Conservation (phyloP, 148 eudicot genomes). For the Vaccinium corymbosum region DNA sequence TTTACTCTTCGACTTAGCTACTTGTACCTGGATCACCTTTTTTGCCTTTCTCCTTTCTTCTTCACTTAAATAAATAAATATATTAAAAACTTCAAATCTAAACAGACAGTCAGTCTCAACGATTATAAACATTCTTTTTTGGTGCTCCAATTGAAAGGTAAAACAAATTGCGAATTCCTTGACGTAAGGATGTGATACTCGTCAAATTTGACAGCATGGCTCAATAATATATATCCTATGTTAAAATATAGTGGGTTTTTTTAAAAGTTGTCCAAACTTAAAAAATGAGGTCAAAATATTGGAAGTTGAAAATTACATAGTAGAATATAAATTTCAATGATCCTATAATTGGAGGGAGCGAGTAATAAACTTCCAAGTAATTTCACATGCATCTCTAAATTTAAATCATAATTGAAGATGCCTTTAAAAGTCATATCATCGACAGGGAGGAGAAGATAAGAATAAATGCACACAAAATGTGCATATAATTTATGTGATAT, state of each 20-base stretch:
- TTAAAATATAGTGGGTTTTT: no score
- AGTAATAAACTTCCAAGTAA: neutral
- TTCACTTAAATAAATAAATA: neutral
- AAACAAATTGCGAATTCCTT: neutral
- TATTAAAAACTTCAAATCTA: neutral
- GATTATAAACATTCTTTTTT: neutral
- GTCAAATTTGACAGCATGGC: neutral
- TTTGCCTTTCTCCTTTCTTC: neutral
- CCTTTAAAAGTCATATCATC: no score
- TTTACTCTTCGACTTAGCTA: neutral
- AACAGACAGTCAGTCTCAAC: neutral
- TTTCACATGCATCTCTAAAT: neutral
- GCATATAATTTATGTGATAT: no score
- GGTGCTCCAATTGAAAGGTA: neutral
- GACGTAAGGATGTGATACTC: neutral
- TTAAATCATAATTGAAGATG: neutral
- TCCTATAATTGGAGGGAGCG: neutral
- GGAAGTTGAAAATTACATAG: neutral
- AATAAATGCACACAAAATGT: no score
- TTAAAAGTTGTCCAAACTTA: neutral
- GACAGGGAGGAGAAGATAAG: no score
- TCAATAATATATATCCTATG: neutral
- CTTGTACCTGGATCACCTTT: neutral
- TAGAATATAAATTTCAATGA: neutral
- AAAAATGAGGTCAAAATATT: neutral